Conservation (phyloP, 2,329 filamentous ascomycete genomes). For the Alternaria metachromatica region DNA sequence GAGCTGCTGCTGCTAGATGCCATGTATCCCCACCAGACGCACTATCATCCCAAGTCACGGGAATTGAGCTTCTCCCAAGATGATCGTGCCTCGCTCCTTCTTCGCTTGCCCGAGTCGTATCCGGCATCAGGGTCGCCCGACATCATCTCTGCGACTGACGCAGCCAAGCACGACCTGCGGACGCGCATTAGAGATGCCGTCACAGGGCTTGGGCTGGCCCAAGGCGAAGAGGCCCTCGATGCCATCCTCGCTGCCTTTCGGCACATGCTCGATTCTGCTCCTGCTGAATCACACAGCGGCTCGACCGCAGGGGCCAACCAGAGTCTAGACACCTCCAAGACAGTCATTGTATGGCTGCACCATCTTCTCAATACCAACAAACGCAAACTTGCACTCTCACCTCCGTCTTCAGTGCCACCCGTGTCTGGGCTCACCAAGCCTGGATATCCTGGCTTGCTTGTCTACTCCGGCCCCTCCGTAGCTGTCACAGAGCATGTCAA, state of each 20-base stretch:
- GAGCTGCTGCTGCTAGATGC: constrained; percentile 53
- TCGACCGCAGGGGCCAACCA: background rate
- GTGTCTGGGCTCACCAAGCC: constrained; percentile 56
- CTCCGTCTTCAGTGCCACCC: constrained; percentile 27
- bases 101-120: constrained; percentile 52
- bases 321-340: constrained; percentile 30
- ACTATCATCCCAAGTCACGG: constrained; percentile 39
- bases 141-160: constrained; percentile 47
- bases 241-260: constrained; percentile 51
- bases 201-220: constrained; percentile 27
- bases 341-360: constrained; percentile 55
- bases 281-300: background rate
- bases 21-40: constrained; percentile 54
- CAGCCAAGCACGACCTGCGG: constrained; percentile 47
- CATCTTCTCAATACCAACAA: constrained; percentile 56
- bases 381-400: constrained; percentile 52
- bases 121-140: constrained; percentile 46
- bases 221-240: constrained; percentile 54
- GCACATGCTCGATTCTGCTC: constrained; percentile 17
- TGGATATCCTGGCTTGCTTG: constrained; percentile 55
- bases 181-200: constrained; percentile 40
- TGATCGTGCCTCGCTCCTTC: constrained; percentile 32
- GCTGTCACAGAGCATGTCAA: constrained; percentile 52
- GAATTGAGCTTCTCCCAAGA: constrained; percentile 48
- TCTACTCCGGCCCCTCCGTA: constrained; percentile 50